These are phyloP conservation scores for Ciborinia camelliae DNA, from an alignment of 2,329 filamentous ascomycete genomes.

Conservation along the genomic window DNA sequence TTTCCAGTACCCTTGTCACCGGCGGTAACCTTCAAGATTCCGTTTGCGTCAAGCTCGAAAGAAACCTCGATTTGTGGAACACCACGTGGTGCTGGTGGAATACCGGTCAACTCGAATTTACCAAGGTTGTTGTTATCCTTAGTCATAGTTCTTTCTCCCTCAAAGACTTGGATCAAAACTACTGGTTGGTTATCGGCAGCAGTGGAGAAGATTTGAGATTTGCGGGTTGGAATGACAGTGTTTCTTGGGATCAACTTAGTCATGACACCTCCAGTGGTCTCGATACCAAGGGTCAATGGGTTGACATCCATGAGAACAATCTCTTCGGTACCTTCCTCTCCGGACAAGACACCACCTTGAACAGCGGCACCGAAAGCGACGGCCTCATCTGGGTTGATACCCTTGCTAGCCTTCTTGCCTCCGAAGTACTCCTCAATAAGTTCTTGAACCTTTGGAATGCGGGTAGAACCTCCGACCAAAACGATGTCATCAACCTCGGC, in stretches of 20 bases:
- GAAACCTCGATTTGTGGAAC: conserved; percentile 98
- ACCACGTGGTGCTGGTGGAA: conserved; percentile 90
- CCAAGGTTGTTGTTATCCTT: conserved; percentile 94
- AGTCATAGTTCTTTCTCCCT: conserved; percentile 90
- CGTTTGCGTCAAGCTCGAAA: conserved; percentile 97
- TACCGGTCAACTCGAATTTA: conserved; percentile 97
- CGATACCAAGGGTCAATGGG: conserved; percentile 92
- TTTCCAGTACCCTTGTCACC: conserved; percentile 98
- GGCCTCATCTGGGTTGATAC: conserved; percentile 98
- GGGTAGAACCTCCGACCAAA: conserved; percentile 95
- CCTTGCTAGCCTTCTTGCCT: conserved; percentile 97
- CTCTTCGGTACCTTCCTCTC: conserved; percentile 75
- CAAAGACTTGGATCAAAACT: conserved; percentile 91
- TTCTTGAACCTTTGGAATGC: conserved; percentile 95
- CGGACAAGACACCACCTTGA: conserved; percentile 91
- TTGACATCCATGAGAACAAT: conserved; percentile 97
- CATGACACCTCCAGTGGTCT: conserved; percentile 97
- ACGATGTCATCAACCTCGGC: conserved; percentile 93
- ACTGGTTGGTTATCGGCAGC: conserved; percentile 95
- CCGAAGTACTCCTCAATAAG: conserved; percentile 94
- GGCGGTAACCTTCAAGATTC: conserved; percentile 94
- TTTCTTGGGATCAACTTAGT: conserved; percentile 94
- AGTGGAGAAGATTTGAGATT: conserved; percentile 97
- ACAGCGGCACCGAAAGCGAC: conserved; percentile 97
- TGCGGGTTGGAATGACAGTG: conserved; percentile 91